Conservation (phyloP, 768 basidiomycete species). For the Naganishia friedmannii region DNA sequence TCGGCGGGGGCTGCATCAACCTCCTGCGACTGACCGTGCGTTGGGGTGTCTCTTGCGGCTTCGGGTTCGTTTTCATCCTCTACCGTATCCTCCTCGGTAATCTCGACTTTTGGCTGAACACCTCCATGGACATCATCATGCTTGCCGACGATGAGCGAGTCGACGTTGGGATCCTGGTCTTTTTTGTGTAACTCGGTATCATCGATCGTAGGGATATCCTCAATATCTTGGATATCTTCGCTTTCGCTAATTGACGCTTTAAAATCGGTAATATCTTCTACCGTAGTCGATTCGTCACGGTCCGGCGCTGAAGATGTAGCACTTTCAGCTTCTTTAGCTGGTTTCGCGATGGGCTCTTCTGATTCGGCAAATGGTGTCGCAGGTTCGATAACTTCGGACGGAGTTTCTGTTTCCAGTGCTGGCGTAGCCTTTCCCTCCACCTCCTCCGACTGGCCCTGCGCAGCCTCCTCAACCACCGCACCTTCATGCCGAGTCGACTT, state of each 20-base stretch:
- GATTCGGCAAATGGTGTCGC: conserved; percentile 1
- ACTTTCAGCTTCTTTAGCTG: not conserved
- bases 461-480: not conserved
- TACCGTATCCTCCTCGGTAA: conserved; percentile 17
- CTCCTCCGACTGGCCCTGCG: not conserved
- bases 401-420: not conserved
- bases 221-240: conserved; percentile 8
- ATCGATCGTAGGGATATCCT: conserved; percentile 15
- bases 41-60: not conserved
- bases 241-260: not conserved
- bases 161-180: conserved; percentile 16
- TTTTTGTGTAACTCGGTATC: conserved; percentile 20
- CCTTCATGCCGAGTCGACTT: not conserved
- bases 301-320: not conserved
- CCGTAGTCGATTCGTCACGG: not conserved
- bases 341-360: not conserved
- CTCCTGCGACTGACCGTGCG: not conserved
- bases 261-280: not conserved
- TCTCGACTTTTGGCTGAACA: conserved; percentile 10
- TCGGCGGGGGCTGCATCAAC: not conserved
- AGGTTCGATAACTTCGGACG: conserved; percentile 12
- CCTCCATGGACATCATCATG: not conserved
- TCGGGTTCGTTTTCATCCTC: not conserved
- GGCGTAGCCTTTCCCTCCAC: not conserved
- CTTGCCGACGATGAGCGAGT: conserved; percentile 11